A percentile compares a stretch with the other conserved stretches of the same genome.
Evolutionary conservation across 441 rosid species (phyloP).

Genomic region (Capsella rubella): DNA sequence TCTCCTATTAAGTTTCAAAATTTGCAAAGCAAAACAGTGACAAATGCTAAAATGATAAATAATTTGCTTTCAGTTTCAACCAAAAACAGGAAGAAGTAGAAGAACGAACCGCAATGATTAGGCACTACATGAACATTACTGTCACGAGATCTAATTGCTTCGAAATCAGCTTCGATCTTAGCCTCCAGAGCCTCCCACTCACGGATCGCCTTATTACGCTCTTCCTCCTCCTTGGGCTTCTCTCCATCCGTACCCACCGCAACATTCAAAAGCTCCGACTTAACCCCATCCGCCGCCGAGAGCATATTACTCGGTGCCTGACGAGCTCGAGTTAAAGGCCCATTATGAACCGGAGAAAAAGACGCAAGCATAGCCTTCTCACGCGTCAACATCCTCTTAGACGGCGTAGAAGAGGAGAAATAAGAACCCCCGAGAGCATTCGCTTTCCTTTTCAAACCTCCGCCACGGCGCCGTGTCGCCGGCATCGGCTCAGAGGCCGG

Average conservation of each 20-base stretch:
- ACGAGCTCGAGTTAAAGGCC: conserved; percentile 92
- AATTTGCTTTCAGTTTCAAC: background rate
- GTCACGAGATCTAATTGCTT: conserved; percentile 82
- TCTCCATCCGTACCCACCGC: conserved; percentile 43
- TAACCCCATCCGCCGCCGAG: conserved; percentile 42
- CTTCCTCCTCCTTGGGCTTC: conserved; percentile 55
- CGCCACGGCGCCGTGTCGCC: conserved; percentile 71
- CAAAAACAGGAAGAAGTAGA: background rate
- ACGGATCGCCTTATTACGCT: conserved; percentile 53
- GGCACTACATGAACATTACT: conserved; percentile 81
- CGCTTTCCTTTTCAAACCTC: conserved; percentile 73
- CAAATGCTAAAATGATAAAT: conserved; percentile 3
- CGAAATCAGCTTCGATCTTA: conserved; percentile 78
- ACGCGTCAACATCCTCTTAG: conserved; percentile 73
- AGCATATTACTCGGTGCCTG: conserved; percentile 63
- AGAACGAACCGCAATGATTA: conserved; percentile 81
- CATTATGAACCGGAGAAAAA: conserved; percentile 71
- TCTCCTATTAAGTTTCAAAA: background rate
- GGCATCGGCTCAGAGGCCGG: conserved; percentile 62
- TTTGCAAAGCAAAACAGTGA: conserved; percentile 33
- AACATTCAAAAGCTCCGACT: conserved; percentile 49
- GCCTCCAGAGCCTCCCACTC: conserved; percentile 83
- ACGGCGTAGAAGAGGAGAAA: conserved; percentile 58
- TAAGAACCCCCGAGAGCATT: conserved; percentile 52
- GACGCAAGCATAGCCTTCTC: conserved; percentile 73